These are phyloP conservation scores for Tieghemiomyces parasiticus DNA, from an alignment of 192 early-diverging fungal genomes.

Conservation along the genomic window DNA sequence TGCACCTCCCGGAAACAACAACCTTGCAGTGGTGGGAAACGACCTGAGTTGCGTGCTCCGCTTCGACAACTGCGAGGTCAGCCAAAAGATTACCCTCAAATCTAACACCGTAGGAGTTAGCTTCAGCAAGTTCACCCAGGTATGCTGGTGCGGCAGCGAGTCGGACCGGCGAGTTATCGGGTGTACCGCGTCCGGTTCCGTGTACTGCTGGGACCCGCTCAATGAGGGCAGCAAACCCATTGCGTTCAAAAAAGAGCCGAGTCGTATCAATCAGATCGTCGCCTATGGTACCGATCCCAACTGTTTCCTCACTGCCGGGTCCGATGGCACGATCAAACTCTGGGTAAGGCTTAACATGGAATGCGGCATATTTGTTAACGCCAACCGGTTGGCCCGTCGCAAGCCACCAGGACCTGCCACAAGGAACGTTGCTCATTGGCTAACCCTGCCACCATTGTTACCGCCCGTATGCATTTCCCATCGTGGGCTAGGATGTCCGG, in stretches of 20 bases:
- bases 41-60: conserved; percentile 10
- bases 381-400: too few species aligned
- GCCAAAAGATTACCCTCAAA: background rate
- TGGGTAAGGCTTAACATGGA: too few species aligned
- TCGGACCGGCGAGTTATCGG: conserved; percentile 5
- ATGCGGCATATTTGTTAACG: too few species aligned
- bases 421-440: too few species aligned
- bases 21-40: conserved; percentile 6
- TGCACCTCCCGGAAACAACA: background rate
- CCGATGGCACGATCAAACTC: background rate
- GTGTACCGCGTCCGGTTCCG: background rate
- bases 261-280: conserved; percentile 10
- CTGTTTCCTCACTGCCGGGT: conserved; percentile 5
- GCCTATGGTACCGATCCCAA: background rate
- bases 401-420: too few species aligned
- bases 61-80: background rate
- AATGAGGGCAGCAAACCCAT: background rate
- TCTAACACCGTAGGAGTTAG: background rate
- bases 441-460: too few species aligned
- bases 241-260: background rate
- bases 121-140: conserved; percentile 11
- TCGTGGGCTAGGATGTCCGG: conserved; percentile 9
- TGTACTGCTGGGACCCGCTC: conserved; percentile 9
- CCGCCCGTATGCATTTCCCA: too few species aligned
- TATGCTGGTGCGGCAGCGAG: conserved; percentile 1